Base-by-base conservation (phyloP, 2,329 filamentous ascomycete genomes). In the Colletotrichum noveboracense region DNA sequence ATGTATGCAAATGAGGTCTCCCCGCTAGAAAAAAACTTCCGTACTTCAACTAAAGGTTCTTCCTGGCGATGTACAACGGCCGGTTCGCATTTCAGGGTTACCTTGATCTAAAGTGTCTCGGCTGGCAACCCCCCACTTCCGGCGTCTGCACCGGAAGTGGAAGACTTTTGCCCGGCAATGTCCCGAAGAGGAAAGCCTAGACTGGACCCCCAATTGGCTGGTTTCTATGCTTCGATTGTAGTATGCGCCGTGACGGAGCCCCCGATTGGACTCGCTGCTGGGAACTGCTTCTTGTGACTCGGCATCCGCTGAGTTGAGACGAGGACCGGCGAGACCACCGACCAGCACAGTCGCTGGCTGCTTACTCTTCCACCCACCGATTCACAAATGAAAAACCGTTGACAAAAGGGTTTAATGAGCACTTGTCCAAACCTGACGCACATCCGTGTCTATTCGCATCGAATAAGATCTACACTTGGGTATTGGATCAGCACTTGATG, bases 301-400 rank as follows among this genome's bases (percentile, higher is more conserved):
- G 43, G n/a, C 43, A 52, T 52, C 0, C 43, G 43, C 43, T 1
- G 43, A 21, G 43, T 52, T 13, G 43, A 21, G n/a, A 21, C n/a
- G 43, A 52, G n/a, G 6, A 52, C 43, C 43, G n/a, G 10, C 43
- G 43, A 52, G 43, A 52, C 10, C 12, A 13, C 43, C n/a, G 1
- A 2, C 43, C n/a, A 21, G n/a, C n/a, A 7, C n/a, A n/a, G 43
- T 13, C 4, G n/a, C 3, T 2, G 0, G 16, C 43, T 21, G 6
- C 0, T 21, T 21, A 1, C 10, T n/a, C 43, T 52, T 13, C n/a
- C n/a, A 2, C 43, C n/a, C 43, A 13, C 12, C 12, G 12, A 21
- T 7, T 21, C 43, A 24, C 0, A 52, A 5, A 1, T 7, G n/a
- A 52, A 52, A 13, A 21, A n/a, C 10, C 43, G n/a, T 24, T 52